Base-by-base conservation (phyloP, 2,329 filamentous ascomycete genomes). In the Knufia petricola region DNA sequence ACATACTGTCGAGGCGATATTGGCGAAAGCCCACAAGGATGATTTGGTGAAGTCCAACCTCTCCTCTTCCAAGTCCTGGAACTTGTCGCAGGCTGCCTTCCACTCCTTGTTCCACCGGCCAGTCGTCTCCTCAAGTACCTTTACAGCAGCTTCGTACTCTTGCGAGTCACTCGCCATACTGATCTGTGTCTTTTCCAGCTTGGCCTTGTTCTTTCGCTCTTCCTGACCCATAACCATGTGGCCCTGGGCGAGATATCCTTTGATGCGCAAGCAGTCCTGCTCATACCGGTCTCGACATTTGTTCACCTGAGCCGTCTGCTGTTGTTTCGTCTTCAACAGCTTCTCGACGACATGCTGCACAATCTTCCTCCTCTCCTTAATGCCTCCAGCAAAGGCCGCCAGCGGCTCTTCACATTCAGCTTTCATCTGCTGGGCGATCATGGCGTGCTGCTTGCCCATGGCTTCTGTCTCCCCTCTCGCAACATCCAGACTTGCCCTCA, bases 221-320 rank as follows among this genome's bases (percentile, higher is more conserved):
- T 98, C 92, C 60, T 98, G 92, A 12, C 92, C 92, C 92, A 98
- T 98, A 50, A 98, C 92, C 92, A 98, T 98, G 65, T 98, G 94
- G 8, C 92, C 92, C 67, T 98, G 92, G 3, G 94, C 92, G 3
- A 98, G 79, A 63, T 98, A 98, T 32, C 92, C 92, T 68, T 98
- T 98, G 66, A 98, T 96, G 65, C 95, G 92, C 38, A 98, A 75
- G 63, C 90, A 96, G 59, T 98, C 94, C 66, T 98, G 90, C 68
- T 98, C 92, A 64, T 94, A 98, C 43, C 84, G 84, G 68, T 98
- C 92, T 56, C 92, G 79, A 13, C 89, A 85, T 84, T 98, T 98
- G 70, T 95, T 96, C 43, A 96, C 89, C 15, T 79, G 70, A 49
- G 85, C 78, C 1, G 89, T 95, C 66, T 98, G 94, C 64, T 94